Evolutionary conservation across 495 filamentous ascomycete genomes (phyloP), one percentile per base, ranked within the genome.

Genomic region (Annulohypoxylon moriforme): DNA sequence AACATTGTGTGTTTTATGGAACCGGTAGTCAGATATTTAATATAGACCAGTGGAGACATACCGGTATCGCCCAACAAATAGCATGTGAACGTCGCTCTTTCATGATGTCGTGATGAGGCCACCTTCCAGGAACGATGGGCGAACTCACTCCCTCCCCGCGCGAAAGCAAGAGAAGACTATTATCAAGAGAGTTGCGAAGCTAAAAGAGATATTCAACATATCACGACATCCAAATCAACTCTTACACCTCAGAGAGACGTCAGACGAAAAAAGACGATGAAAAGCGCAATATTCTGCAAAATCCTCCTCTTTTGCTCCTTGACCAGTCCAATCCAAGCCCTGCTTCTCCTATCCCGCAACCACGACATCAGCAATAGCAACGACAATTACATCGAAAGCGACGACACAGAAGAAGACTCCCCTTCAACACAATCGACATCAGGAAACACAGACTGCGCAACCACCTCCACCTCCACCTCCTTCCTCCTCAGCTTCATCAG

Each of bases 401-500:
- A n/a, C 42, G 13, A 52, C 4, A 27, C 4, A 13, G 50, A 56
- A 3, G 22, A 33, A 27, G 47, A 38, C 22, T 1, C 31, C 4
- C 62, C 34, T 11, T 14, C 62, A 27, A 52, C 56, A 0, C 58
- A 71, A 24, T 3, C 53, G 60, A 14, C 25, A 16, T 36, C 60
- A 4, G 55, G 64, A 60, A 64, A 55, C 69, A 20, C 44, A 10
- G 65, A 73, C 11, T 68, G 64, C 70, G 70, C 70, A 1, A 18
- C 64, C 1, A 27, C 56, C 16, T 73, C 70, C 2, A 0, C n/a
- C 5, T n/a, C 24, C 1, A 56, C 69, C 0, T 38, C 60, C 0
- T 69, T 72, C 42, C 3, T 5, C 7, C 60, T 75, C 11, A 72
- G 59, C 46, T 75, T 72, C 49, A 16, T 75, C 60, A 72, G 68